These are phyloP conservation scores for Thozetella sp. DNA, from an alignment of 495 filamentous ascomycete genomes.

Conservation along the genomic window DNA sequence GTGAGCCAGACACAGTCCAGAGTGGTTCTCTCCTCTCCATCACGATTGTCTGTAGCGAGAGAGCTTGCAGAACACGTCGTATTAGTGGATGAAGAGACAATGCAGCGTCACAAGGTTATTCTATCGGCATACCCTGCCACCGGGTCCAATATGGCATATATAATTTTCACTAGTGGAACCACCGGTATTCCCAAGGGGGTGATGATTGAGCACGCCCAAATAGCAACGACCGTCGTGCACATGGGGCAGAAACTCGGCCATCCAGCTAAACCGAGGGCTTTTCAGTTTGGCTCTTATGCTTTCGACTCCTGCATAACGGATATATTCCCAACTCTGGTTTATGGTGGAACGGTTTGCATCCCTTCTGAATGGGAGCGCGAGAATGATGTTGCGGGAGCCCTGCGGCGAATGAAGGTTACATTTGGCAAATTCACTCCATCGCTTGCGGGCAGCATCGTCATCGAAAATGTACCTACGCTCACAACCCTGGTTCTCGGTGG, in stretches of 20 bases:
- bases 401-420: neutral
- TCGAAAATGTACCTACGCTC: neutral
- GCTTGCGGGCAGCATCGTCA: neutral
- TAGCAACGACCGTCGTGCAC: neutral
- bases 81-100: neutral
- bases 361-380: neutral
- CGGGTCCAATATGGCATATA: conserved; percentile 28
- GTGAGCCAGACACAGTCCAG: neutral
- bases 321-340: conserved; percentile 1
- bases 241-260: neutral
- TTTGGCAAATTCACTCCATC: neutral
- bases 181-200: conserved; percentile 25
- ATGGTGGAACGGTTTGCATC: neutral
- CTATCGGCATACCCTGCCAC: conserved; percentile 3
- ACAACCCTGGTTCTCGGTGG: neutral
- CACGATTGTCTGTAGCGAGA: neutral
- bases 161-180: conserved; percentile 38
- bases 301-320: neutral
- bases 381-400: neutral
- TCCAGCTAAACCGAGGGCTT: conserved; percentile 2
- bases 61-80: neutral
- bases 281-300: neutral
- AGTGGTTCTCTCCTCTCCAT: neutral
- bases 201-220: conserved; percentile 19
- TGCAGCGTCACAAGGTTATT: neutral